Base-by-base conservation (phyloP, 768 basidiomycete species). In the Termitomyces sp. region DNA sequence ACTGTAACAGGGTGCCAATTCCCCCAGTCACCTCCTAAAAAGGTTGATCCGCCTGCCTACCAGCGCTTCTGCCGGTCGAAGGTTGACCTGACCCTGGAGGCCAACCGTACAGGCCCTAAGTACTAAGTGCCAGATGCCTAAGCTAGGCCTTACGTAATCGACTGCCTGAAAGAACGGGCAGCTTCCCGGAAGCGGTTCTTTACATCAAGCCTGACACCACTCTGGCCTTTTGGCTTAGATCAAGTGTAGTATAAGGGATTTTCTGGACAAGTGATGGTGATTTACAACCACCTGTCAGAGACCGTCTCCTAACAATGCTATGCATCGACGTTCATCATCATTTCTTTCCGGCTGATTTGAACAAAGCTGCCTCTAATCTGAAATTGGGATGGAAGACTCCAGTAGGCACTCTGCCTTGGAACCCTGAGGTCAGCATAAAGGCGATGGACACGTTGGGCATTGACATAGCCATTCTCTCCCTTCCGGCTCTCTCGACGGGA, bases 171-270 rank as follows among this genome's bases (percentile, higher is more conserved):
- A 38, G 36, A 30, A 30, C 30, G 30, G 23, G 23, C 23, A 23
- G 36, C 36, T 36, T 36, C 36, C 12, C 10, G 4, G 12, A 12
- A 10, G 36, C 23, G 13, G 2, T 36, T 38, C 38, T 38, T 38
- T 38, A 16, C 14, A 38, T 38, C 5, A 14, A 16, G 14, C 14
- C 16, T 38, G 35, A 4, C 35, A 88, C 87, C 88, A 88, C 87
- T 89, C 88, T 88, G 88, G 88, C 87, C 88, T 89, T 88, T 89
- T 90, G 88, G 89, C 89, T 91, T 91, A 89, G 89, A 91, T 90
- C 88, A 90, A 91, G 89, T 91, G 89, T 91, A 91, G 89, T 12
- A 14, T 40, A 14, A 40, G 14, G 40, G 40, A 6, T 8, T 33
- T 51, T 12, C 50, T 8, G 49, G 35, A 12, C 43, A 20, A 32